phyloP scores from a whole-genome alignment of 129 eudicot species.

The Cynara cardunculus region DNA sequence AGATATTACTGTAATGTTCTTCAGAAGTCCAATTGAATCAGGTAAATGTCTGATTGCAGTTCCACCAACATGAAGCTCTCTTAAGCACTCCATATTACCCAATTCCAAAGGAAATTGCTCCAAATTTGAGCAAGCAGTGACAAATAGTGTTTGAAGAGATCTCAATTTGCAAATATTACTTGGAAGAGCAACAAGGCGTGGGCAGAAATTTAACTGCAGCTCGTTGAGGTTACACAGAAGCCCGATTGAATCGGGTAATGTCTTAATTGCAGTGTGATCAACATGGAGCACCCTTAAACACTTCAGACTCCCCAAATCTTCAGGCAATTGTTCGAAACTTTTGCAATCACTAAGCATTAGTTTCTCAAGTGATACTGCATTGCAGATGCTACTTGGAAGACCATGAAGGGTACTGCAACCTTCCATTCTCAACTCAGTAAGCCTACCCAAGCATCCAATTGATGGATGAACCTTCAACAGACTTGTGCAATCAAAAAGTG shows the following conservation, averaged over 20 bases:
- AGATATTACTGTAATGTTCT: not conserved
- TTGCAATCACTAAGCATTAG: not conserved
- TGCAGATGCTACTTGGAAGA: slow-evolving; percentile 3
- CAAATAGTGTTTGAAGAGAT: not conserved
- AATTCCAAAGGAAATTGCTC: not conserved
- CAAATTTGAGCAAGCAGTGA: not conserved
- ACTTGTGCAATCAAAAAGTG: not conserved
- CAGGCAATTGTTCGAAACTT: not conserved
- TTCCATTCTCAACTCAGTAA: not conserved
- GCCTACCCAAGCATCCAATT: slow-evolving; percentile 1
- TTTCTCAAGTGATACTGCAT: not conserved
- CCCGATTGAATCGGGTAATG: not conserved
- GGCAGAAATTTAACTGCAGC: not conserved
- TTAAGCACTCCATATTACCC: slow-evolving; percentile 3
- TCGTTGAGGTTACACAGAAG: not conserved
- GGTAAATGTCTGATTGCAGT: not conserved
- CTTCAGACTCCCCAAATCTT: not conserved
- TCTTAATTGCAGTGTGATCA: not conserved
- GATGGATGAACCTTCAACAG: slow-evolving; percentile 5
- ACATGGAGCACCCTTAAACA: not conserved
- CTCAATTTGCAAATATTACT: not conserved
- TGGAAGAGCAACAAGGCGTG: not conserved
- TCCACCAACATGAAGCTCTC: not conserved
- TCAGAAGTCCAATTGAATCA: not conserved
- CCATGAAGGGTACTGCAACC: not conserved